Evolutionary conservation across 2,329 filamentous ascomycete genomes (phyloP), one percentile per base, ranked within the genome.

Genomic region (Penicillium corylophilum): DNA sequence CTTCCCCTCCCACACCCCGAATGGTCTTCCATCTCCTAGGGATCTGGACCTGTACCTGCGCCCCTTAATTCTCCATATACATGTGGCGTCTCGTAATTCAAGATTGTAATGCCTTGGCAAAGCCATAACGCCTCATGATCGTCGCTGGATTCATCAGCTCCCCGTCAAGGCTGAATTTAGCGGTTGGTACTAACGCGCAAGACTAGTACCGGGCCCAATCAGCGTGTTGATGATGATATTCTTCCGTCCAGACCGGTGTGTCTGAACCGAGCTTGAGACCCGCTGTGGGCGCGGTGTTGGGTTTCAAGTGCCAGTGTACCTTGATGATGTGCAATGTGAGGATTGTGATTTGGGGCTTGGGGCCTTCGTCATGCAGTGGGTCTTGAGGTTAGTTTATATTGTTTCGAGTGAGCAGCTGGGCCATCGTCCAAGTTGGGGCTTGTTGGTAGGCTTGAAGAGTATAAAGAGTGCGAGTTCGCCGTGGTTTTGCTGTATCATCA

Each of bases 151-250:
- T 39, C 39, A 33, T 28, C 40, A 29, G 9, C 18, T 23, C 15
- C 23, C 24, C 12, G n/a, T 16, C 28, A 46, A n/a, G 43, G 38
- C 16, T 15, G 33, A 18, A 12, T 20, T 33, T n/a, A 13, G 41
- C 10, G 22, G 44, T n/a, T 22, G 38, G 18, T 15, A 26, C n/a
- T 20, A 8, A 5, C 10, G 35, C 16, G 26, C 29, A 5, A 22
- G 23, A 16, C 20, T 45, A 41, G 26, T 23, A 5, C 50, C 29
- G 41, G 41, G 35, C 12, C 49, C 53, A 56, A 51, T 54, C 18
- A 46, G 7, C 26, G 26, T 8, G 4, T 24, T 24, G 26, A 8
- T 28, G 26, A 41, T 20, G 35, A 48, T 33, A 46, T 46, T 31
- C 5, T 12, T 13, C 15, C 12, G 15, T 31, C 15, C 12, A 31